Conservation (phyloP, 257 asterid species). For the Nemophila menziesii region DNA sequence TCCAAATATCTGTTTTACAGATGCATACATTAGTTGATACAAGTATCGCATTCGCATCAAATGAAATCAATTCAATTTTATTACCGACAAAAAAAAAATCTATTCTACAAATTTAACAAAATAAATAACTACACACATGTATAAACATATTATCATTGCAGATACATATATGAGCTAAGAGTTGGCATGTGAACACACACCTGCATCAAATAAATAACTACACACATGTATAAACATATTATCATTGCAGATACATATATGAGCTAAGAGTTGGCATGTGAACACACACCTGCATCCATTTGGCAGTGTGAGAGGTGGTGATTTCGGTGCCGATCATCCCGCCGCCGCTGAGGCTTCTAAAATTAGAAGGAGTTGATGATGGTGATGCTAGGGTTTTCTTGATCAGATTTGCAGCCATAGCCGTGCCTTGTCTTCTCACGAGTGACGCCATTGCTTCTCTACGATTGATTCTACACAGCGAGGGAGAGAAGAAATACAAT, state of each 20-base stretch:
- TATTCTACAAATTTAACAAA: too few species aligned
- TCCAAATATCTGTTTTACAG: background rate
- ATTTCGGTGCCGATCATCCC: slow-evolving; percentile 37
- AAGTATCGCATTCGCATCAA: too few species aligned
- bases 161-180: background rate
- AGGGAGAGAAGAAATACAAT: background rate
- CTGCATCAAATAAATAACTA: background rate
- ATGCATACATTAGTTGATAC: too few species aligned
- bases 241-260: too few species aligned
- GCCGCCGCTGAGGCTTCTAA: slow-evolving; percentile 39
- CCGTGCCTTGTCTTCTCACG: slow-evolving; percentile 22
- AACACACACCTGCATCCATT: slow-evolving; percentile 72
- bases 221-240: background rate
- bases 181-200: background rate
- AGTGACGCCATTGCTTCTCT: slow-evolving; percentile 17
- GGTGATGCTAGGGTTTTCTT: slow-evolving; percentile 34
- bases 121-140: too few species aligned
- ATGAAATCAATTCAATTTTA: too few species aligned
- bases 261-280: background rate
- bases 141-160: too few species aligned
- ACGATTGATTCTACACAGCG: background rate
- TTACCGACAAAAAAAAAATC: too few species aligned
- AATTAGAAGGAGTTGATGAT: slow-evolving; percentile 10
- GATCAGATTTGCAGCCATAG: slow-evolving; percentile 34
- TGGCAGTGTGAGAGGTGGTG: slow-evolving; percentile 57